Percentiles rank a stretch among this genome's conserved stretches.
Conservation (phyloP, 164 flowering plant species). For the Vitis rotundifolia region DNA sequence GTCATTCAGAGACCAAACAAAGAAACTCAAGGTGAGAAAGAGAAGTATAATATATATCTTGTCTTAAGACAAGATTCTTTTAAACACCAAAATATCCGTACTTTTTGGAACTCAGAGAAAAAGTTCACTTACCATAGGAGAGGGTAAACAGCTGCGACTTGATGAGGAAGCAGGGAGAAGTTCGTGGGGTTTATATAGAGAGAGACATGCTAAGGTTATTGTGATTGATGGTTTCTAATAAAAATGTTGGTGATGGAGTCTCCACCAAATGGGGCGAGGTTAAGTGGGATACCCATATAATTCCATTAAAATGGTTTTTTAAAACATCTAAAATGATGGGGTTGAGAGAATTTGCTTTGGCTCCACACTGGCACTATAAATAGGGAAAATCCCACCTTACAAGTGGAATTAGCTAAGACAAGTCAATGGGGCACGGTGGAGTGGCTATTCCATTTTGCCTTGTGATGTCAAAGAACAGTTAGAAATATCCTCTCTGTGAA, state of each 20-base stretch:
- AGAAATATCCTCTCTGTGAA: not conserved
- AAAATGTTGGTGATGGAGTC: conserved; percentile 13
- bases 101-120: not conserved
- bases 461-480: conserved; percentile 12
- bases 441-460: conserved; percentile 10
- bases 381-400: conserved; percentile 7
- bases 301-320: conserved; percentile 7
- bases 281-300: conserved; percentile 26
- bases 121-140: not conserved
- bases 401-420: conserved; percentile 6
- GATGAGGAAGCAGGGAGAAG: not conserved
- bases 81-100: not conserved
- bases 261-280: conserved; percentile 32
- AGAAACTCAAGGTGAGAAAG: not conserved
- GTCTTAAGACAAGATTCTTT: no score
- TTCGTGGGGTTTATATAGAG: conserved; percentile 1
- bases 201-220: not conserved
- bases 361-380: conserved; percentile 11
- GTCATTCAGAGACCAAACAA: not conserved
- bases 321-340: conserved; percentile 5
- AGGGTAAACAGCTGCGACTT: not conserved
- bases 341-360: conserved; percentile 5
- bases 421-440: conserved; percentile 8
- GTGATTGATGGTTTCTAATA: not conserved
- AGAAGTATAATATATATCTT: not conserved